These are phyloP conservation scores for Dryas octopetala DNA, from an alignment of 306 rosid genomes.

Conservation along the genomic window DNA sequence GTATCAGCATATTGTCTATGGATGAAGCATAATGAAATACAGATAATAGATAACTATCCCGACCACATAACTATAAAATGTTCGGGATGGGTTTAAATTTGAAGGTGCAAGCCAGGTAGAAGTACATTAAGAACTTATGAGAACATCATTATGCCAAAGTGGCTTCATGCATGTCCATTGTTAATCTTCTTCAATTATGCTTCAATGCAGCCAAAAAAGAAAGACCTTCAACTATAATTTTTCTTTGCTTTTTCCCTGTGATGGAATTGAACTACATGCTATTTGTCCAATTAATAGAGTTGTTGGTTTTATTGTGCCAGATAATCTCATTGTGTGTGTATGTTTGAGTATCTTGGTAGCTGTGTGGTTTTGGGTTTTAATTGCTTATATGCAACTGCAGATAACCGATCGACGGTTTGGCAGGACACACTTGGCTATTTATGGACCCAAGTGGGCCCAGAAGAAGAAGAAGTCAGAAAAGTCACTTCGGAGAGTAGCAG, in stretches of 20 bases:
- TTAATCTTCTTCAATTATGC: not conserved
- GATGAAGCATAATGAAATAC: not conserved
- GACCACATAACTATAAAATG: not conserved
- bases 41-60: not conserved
- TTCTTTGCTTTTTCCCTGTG: not conserved
- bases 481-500: conserved; percentile 27
- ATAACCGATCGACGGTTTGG: conserved; percentile 84
- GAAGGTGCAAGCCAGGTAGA: not conserved
- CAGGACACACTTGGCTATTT: conserved; percentile 81
- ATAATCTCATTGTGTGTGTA: not conserved
- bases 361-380: conserved; percentile 9
- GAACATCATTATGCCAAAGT: not conserved
- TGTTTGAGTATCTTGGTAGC: not conserved
- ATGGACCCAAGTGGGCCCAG: conserved; percentile 93
- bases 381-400: conserved; percentile 46
- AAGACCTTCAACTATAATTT: not conserved
- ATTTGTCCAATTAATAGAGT: not conserved
- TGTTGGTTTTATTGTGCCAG: not conserved
- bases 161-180: not conserved
- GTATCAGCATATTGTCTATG: conserved; percentile 4
- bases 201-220: not conserved
- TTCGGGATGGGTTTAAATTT: not conserved
- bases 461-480: conserved; percentile 58
- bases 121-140: not conserved
- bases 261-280: not conserved